Percentiles rank a stretch among this genome's conserved stretches.
Evolutionary conservation across 768 basidiomycete species (phyloP).

Genomic region (Royoungia palumana): DNA sequence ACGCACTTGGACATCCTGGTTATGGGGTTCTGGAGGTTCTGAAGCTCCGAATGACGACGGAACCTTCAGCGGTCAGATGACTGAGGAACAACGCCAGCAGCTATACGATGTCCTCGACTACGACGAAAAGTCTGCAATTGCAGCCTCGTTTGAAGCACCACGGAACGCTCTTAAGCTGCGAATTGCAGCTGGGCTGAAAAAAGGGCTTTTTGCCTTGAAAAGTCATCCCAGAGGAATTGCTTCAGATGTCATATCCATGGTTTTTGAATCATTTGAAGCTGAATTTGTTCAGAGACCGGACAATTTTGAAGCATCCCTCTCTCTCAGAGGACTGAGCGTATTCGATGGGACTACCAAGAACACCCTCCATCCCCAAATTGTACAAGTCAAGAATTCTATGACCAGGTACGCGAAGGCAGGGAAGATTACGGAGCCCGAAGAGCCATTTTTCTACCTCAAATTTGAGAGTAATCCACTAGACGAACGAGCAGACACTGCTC

Average conservation of each 20-base stretch:
- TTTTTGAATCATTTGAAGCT: conserved; percentile 85
- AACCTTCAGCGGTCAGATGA: conserved; percentile 67
- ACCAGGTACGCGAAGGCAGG: conserved; percentile 34
- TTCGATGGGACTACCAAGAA: conserved; percentile 86
- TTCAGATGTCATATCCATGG: conserved; percentile 76
- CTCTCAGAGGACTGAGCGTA: conserved; percentile 81
- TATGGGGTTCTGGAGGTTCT: conserved; percentile 66
- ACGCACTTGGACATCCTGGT: conserved; percentile 69
- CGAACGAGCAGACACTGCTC: conserved; percentile 83
- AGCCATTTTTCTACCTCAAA: conserved; percentile 84
- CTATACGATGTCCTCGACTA: conserved; percentile 89
- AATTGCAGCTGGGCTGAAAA: conserved; percentile 73
- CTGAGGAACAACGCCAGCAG: conserved; percentile 85
- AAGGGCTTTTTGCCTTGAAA: conserved; percentile 83
- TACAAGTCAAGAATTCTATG: conserved; percentile 62
- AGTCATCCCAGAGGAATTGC: conserved; percentile 62
- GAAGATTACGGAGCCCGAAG: conserved; percentile 30
- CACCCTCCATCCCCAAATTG: conserved; percentile 86
- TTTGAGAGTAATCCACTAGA: conserved; percentile 92
- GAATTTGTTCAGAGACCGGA: conserved; percentile 81
- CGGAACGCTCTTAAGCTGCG: conserved; percentile 78
- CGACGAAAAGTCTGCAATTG: conserved; percentile 79
- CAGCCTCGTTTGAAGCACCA: conserved; percentile 65
- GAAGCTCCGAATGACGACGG: conserved; percentile 46
- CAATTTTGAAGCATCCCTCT: conserved; percentile 81